phyloP scores from a whole-genome alignment of 2,329 filamentous ascomycete genomes.

The Metarhizium humberi region DNA sequence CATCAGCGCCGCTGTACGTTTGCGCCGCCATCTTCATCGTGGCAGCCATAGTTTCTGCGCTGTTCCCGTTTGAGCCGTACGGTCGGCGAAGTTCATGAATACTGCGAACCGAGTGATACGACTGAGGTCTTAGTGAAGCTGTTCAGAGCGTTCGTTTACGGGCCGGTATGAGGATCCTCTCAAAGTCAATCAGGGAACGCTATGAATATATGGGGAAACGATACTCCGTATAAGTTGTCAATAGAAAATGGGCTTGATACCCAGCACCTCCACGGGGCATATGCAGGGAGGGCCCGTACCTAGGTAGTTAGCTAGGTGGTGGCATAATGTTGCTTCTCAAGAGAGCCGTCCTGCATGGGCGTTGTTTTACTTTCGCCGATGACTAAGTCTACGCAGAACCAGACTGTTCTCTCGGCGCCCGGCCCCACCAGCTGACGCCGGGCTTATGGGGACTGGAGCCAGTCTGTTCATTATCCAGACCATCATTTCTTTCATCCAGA shows the following conservation, averaged over 20 bases:
- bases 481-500: too few relatives aligned
- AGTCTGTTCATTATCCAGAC: too few relatives aligned
- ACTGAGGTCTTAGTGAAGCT: too few relatives aligned
- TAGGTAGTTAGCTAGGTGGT: too few relatives aligned
- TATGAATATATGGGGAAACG: neutral
- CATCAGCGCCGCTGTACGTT: constrained; percentile 57
- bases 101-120: too few relatives aligned
- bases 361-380: too few relatives aligned
- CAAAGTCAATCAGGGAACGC: neutral
- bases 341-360: too few relatives aligned
- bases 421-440: too few relatives aligned
- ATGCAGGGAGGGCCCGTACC: neutral
- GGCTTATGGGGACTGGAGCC: too few relatives aligned
- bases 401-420: too few relatives aligned
- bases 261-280: neutral
- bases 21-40: constrained; percentile 56
- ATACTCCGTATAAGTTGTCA: neutral
- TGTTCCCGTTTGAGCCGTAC: constrained; percentile 61
- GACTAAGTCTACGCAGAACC: too few relatives aligned
- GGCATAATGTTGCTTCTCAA: too few relatives aligned
- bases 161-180: neutral
- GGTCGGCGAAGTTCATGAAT: constrained; percentile 20
- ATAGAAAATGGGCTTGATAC: neutral
- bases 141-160: neutral
- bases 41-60: constrained; percentile 46